These are phyloP conservation scores for Leccinum truebloodii DNA, from an alignment of 768 basidiomycete genomes.

Conservation along the genomic window DNA sequence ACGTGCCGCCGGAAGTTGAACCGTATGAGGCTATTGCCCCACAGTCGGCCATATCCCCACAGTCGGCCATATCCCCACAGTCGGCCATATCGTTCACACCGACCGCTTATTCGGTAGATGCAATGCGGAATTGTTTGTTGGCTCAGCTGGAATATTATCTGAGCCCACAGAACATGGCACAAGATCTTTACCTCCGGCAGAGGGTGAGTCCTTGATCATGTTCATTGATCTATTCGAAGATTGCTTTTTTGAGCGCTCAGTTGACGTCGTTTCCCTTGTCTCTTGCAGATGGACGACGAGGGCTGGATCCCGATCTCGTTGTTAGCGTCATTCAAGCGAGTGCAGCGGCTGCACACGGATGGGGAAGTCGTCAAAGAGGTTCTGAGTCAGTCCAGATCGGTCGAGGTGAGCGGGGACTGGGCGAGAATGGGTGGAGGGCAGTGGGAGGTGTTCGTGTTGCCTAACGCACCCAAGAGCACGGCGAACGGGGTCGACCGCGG, in stretches of 20 bases:
- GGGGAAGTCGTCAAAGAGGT: slow-evolving; percentile 66
- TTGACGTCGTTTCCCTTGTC: neutral
- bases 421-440: slow-evolving; percentile 62
- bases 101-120: slow-evolving; percentile 60
- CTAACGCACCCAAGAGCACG: slow-evolving; percentile 53
- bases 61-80: slow-evolving; percentile 35
- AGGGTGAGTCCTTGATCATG: slow-evolving; percentile 50
- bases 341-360: slow-evolving; percentile 64
- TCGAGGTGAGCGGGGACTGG: slow-evolving; percentile 68
- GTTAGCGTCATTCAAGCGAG: slow-evolving; percentile 86
- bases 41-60: slow-evolving; percentile 37
- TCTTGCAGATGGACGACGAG: slow-evolving; percentile 76
- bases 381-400: slow-evolving; percentile 60
- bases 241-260: neutral
- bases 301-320: slow-evolving; percentile 86
- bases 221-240: neutral
- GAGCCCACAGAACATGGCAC: slow-evolving; percentile 86
- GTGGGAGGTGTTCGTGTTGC: slow-evolving; percentile 64
- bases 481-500: slow-evolving; percentile 16
- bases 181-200: slow-evolving; percentile 80
- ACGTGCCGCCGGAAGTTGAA: slow-evolving; percentile 35
- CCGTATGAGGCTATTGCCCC: slow-evolving; percentile 23
- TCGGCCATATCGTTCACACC: slow-evolving; percentile 44
- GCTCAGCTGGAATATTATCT: slow-evolving; percentile 92
- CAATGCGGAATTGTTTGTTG: slow-evolving; percentile 66